Conservation (phyloP, 352 stramenopile genomes). For the Phytophthora cryptogea region DNA sequence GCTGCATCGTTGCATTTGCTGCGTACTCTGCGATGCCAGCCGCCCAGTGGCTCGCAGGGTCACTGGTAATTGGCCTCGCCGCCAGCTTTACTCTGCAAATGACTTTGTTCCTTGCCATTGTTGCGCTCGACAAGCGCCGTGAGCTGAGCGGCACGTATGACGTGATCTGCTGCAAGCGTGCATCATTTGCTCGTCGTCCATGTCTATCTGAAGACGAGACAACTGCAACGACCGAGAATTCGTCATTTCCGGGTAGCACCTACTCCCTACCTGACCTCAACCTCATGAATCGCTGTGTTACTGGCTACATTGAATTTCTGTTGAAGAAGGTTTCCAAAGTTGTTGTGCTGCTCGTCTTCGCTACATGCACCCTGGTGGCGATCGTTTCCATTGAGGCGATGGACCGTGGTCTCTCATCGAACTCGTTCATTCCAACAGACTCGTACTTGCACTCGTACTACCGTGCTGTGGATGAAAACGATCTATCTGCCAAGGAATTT, state of each 20-base stretch:
- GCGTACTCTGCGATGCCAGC: constrained; percentile 70
- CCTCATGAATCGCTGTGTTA: constrained; percentile 48
- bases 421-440: constrained; percentile 54
- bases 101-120: constrained; percentile 65
- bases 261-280: constrained; percentile 29
- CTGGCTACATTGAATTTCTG: constrained; percentile 49
- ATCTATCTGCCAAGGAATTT: constrained; percentile 47
- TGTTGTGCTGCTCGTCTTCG: constrained; percentile 56
- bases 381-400: constrained; percentile 59
- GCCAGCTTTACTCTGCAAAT: constrained; percentile 69
- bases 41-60: constrained; percentile 66
- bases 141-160: constrained; percentile 65
- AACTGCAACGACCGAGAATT: constrained; percentile 34
- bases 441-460: constrained; percentile 70
- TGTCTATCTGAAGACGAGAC: constrained; percentile 36
- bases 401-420: constrained; percentile 54
- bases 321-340: constrained; percentile 55
- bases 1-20: constrained; percentile 52
- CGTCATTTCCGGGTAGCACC: constrained; percentile 34
- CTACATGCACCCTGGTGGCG: constrained; percentile 47
- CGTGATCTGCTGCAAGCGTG: constrained; percentile 54
- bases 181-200: constrained; percentile 22
- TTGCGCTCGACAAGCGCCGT: constrained; percentile 72
- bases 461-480: constrained; percentile 46
- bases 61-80: constrained; percentile 45